Percentiles rank a stretch among this genome's conserved stretches.
Conservation (phyloP, 75 land plant species). For the Pseudotsuga menziesii region DNA sequence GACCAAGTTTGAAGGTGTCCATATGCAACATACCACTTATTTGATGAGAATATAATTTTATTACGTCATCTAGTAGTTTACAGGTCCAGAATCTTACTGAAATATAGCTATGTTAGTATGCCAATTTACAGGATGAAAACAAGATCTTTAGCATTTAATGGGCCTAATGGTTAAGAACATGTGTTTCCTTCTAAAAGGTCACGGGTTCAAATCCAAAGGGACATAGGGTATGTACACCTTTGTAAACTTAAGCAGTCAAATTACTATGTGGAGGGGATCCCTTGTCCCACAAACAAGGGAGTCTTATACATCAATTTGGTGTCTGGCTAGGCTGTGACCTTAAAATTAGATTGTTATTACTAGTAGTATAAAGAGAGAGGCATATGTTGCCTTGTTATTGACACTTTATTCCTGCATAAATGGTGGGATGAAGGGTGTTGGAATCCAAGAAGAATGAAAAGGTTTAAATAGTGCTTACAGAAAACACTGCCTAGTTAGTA, state of each 20-base stretch:
- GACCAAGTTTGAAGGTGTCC: too few species aligned
- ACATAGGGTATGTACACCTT: too few species aligned
- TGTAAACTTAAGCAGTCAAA: too few species aligned
- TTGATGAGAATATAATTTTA: background rate
- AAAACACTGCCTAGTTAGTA: background rate
- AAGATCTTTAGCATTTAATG: background rate
- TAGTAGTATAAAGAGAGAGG: background rate
- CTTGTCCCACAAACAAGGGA: too few species aligned
- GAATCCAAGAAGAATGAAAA: background rate
- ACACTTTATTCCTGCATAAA: background rate
- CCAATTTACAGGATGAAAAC: background rate
- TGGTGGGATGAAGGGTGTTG: background rate
- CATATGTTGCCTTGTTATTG: background rate
- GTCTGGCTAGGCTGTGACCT: too few species aligned
- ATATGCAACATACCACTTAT: background rate
- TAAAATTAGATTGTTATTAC: too few species aligned
- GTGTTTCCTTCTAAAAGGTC: too few species aligned
- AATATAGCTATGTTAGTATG: background rate
- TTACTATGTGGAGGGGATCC: too few species aligned
- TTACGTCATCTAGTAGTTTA: background rate
- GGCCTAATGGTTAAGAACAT: too few species aligned
- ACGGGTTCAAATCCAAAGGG: too few species aligned
- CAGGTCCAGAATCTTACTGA: background rate
- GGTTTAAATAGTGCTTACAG: background rate
- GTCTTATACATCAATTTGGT: too few species aligned